A percentile compares a stretch with the other conserved stretches of the same genome.
phyloP scores from a whole-genome alignment of 163 green algal genomes.

The Botryococcus braunii region DNA sequence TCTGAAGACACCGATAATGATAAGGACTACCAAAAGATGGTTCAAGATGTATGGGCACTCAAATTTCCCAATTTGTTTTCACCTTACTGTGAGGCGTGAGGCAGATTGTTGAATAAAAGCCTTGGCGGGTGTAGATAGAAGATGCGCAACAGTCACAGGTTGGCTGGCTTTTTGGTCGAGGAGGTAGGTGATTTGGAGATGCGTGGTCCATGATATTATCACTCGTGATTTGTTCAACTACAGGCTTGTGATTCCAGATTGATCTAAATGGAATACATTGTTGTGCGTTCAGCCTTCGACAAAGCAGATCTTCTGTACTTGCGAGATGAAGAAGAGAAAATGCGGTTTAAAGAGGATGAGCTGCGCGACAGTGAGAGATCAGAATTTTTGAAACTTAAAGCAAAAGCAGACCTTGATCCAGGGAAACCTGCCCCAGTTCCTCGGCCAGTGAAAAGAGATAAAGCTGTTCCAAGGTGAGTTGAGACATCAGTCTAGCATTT shows the following conservation, averaged over 20 bases:
- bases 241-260: neutral
- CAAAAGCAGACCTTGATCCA: neutral
- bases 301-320: conserved; percentile 38
- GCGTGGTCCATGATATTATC: no score
- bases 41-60: conserved; percentile 29
- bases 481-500: no score
- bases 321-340: conserved; percentile 33
- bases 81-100: no score
- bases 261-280: neutral
- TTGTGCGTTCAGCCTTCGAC: conserved; percentile 24
- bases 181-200: no score
- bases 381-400: conserved; percentile 7
- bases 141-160: conserved; percentile 35
- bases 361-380: conserved; percentile 23
- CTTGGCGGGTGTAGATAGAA: conserved; percentile 28
- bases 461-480: no score
- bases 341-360: conserved; percentile 30
- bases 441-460: no score
- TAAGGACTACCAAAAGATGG: conserved; percentile 35
- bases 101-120: neutral
- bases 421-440: neutral
- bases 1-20: conserved; percentile 30
- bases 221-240: conserved; percentile 1
- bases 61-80: no score
- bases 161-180: conserved; percentile 35